Percentiles rank a stretch among this genome's conserved stretches.
Conservation (phyloP, 2,329 filamentous ascomycete genomes). For the Helotiales sp. region DNA sequence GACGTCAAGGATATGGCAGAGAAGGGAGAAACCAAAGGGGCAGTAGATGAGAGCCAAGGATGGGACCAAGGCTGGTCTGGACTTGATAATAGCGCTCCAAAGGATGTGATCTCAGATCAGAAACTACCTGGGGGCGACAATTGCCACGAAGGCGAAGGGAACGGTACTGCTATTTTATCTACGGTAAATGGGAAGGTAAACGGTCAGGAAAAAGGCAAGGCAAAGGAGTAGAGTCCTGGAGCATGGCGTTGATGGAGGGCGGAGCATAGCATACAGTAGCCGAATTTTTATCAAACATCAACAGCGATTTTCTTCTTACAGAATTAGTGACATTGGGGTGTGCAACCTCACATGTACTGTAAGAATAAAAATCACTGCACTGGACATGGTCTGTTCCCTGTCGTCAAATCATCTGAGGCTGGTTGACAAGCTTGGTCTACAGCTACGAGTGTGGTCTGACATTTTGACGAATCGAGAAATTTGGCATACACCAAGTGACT, state of each 20-base stretch:
- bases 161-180: slow-evolving; percentile 18
- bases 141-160: slow-evolving; percentile 30
- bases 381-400: too few species aligned
- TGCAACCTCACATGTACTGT: too few species aligned
- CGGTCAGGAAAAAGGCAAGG: slow-evolving; percentile 22
- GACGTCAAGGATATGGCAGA: slow-evolving; percentile 74
- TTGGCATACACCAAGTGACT: too few species aligned
- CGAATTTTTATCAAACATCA: background rate
- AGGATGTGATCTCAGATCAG: slow-evolving; percentile 37
- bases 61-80: slow-evolving; percentile 41
- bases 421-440: too few species aligned
- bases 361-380: too few species aligned
- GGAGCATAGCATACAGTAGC: slow-evolving; percentile 16
- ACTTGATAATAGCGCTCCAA: slow-evolving; percentile 40
- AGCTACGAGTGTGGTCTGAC: too few species aligned
- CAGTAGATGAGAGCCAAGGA: slow-evolving; percentile 38
- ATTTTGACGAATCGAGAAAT: too few species aligned
- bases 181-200: slow-evolving; percentile 30
- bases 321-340: too few species aligned
- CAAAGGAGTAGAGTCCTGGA: slow-evolving; percentile 26
- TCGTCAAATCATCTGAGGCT: too few species aligned
- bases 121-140: slow-evolving; percentile 30
- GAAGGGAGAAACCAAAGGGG: slow-evolving; percentile 46
- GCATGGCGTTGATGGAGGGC: slow-evolving; percentile 25
- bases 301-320: background rate